Evolutionary conservation across 306 rosid genomes (phyloP).

Genomic region (Purshia tridentata): DNA sequence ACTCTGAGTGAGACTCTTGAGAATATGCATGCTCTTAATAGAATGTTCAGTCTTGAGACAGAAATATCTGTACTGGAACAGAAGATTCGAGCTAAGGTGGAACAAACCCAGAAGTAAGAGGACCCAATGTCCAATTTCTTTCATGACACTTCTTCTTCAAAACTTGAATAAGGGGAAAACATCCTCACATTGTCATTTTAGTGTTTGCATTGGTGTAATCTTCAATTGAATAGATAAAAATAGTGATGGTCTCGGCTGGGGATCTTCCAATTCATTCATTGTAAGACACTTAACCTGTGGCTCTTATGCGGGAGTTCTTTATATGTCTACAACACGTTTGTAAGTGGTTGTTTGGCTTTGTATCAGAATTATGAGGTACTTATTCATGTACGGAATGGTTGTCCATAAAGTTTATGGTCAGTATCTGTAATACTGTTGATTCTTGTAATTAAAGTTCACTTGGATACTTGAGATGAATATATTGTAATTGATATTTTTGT

Average conservation of each 20-base stretch:
- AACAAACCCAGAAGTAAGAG: conserved; percentile 70
- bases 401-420: conserved; percentile 10
- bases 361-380: conserved; percentile 33
- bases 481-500: neutral
- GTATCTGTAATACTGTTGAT: conserved; percentile 20
- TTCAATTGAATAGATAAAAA: conserved; percentile 34
- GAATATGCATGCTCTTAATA: conserved; percentile 95
- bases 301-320: conserved; percentile 36
- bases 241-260: conserved; percentile 27
- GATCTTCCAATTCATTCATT: conserved; percentile 43
- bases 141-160: conserved; percentile 33
- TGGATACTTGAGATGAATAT: conserved; percentile 17
- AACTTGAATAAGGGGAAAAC: conserved; percentile 27
- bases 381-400: conserved; percentile 32
- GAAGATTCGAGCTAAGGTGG: conserved; percentile 95
- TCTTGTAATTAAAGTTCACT: conserved; percentile 42
- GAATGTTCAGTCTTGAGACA: conserved; percentile 97
- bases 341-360: conserved; percentile 41
- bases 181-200: conserved; percentile 29
- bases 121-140: conserved; percentile 29
- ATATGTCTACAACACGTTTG: conserved; percentile 21
- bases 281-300: conserved; percentile 27
- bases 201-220: conserved; percentile 35
- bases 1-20: conserved; percentile 89
- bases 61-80: conserved; percentile 86